Evolutionary conservation across 2,329 filamentous ascomycete genomes (phyloP).

Genomic region (Penicillium sp.): DNA sequence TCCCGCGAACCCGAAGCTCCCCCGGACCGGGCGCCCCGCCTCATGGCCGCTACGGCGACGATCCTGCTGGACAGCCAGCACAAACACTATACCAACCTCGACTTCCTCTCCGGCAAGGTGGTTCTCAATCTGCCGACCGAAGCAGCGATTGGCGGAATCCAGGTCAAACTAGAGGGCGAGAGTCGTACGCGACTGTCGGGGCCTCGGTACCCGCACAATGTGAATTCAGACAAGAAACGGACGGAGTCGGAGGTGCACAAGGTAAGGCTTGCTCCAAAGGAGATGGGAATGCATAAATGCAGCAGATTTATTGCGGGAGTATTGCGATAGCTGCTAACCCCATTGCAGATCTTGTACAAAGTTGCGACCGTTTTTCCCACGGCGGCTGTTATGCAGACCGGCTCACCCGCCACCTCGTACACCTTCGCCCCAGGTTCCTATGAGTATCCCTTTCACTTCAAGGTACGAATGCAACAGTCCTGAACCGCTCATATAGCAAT

Average conservation of each 20-base stretch:
- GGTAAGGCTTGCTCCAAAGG: conserved; percentile 32
- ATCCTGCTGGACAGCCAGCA: conserved; percentile 50
- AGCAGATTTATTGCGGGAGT: neutral
- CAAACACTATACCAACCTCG: conserved; percentile 54
- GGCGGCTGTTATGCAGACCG: conserved; percentile 44
- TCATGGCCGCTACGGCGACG: conserved; percentile 47
- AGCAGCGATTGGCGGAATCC: conserved; percentile 50
- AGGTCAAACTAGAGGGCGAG: conserved; percentile 55
- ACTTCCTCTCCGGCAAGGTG: conserved; percentile 51
- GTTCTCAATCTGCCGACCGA: conserved; percentile 47
- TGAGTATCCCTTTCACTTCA: conserved; percentile 55
- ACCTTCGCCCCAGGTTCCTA: conserved; percentile 52
- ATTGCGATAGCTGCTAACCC: neutral
- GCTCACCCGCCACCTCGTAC: conserved; percentile 41
- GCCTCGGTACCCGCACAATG: conserved; percentile 44
- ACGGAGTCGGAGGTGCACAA: conserved; percentile 56
- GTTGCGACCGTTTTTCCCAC: conserved; percentile 52
- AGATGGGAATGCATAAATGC: neutral
- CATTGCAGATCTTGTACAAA: conserved; percentile 51
- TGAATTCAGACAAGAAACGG: conserved; percentile 51
- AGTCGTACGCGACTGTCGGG: conserved; percentile 51
- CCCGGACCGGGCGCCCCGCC: conserved; percentile 24
- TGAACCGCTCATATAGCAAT: neutral
- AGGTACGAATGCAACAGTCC: conserved; percentile 40
- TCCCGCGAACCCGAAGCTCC: conserved; percentile 1